Percentiles rank a stretch among this genome's conserved stretches.
phyloP scores from a whole-genome alignment of 495 filamentous ascomycete species.

The Hypoxylon crocopeplum region DNA sequence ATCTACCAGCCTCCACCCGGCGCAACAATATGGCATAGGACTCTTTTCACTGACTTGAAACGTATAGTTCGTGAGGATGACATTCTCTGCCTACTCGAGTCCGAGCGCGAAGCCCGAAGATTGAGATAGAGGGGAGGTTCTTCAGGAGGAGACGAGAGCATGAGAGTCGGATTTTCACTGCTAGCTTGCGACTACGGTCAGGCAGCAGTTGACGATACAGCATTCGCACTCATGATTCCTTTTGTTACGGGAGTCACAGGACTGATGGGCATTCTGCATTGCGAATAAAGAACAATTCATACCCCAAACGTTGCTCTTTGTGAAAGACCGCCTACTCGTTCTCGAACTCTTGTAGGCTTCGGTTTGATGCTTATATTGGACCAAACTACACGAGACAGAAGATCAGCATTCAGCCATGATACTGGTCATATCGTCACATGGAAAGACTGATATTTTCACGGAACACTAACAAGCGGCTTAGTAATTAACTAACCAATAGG shows the following conservation, averaged over 20 bases:
- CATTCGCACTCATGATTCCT: constrained; percentile 30
- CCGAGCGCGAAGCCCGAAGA: constrained; percentile 85
- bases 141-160: constrained; percentile 17
- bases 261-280: constrained; percentile 34
- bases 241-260: constrained; percentile 39
- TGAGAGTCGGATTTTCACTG: constrained; percentile 19
- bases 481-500: too few species aligned
- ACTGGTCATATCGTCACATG: too few species aligned
- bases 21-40: neutral
- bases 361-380: too few species aligned
- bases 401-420: too few species aligned
- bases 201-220: constrained; percentile 23
- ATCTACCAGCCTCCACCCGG: neutral
- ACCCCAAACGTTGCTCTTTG: constrained; percentile 22
- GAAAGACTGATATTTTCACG: too few species aligned
- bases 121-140: constrained; percentile 67
- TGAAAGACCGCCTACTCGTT: neutral
- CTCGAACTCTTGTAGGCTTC: neutral
- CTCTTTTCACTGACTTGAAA: constrained; percentile 16
- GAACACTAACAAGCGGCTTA: too few species aligned
- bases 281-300: constrained; percentile 39
- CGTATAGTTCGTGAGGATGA: constrained; percentile 79
- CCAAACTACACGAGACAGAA: too few species aligned
- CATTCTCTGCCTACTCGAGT: constrained; percentile 91
- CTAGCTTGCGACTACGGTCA: constrained; percentile 16